Base-by-base conservation (phyloP, 768 basidiomycete species). In the Boletus patriciae region DNA sequence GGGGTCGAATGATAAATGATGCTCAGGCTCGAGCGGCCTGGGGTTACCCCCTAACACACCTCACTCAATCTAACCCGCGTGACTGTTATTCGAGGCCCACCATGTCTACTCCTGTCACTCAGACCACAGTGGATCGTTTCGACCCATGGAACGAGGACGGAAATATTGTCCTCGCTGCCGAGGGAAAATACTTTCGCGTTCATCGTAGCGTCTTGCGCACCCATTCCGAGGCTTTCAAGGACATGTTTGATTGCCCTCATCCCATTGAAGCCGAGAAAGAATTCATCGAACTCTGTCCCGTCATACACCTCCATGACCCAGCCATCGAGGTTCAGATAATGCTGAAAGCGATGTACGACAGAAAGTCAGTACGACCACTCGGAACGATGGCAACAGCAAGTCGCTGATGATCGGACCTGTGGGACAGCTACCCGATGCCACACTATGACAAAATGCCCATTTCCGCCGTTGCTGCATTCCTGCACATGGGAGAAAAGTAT, bases 181-280 rank as follows among this genome's bases (percentile, higher is more conserved):
- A 67, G 33, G 52, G 42, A 10, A 68, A 59, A 46, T 60, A 57
- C n/a, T 74, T 74, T 42, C 64, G 65, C 5, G 68, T 74, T 5
- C 71, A 74, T 53, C 67, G 70, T 41, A 62, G 58, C 25, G 42
- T 70, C 19, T 44, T 75, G n/a, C 49, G 52, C 21, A 25, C 59
- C 13, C 48, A 72, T 46, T 74, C 71, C 15, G 54, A 59, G 9
- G 54, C 73, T 6, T 75, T 74, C 55, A 60, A 53, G 19, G 68
- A 65, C 43, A 69, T 70, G 71, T 70, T 71, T 21, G 40, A 29
- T 2, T 37, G 16, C 9, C 36, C 51, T 10, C 42, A 62, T 8
- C 9, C 27, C 36, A 10, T 50, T 9, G 47, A 33, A 33, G 34
- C 5, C 6, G 47, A 61, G n/a, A 3, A 49, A 40, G 57, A 57